Base-by-base conservation (phyloP, 257 asterid species). In the Solanum etuberosum region DNA sequence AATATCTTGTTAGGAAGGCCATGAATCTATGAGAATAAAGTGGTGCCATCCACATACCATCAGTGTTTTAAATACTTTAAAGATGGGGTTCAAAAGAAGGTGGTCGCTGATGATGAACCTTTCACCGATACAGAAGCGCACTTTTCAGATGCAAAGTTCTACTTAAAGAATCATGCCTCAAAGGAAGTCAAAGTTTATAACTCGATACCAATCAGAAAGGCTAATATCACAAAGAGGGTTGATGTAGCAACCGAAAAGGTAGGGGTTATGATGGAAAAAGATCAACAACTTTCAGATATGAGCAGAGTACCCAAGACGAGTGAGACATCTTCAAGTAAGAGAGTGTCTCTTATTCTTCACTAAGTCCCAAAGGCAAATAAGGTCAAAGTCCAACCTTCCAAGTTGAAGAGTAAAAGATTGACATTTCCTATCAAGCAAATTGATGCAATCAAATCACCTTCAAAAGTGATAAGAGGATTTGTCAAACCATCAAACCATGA, bases 221-320 rank as follows among this genome's bases (percentile, higher is more conserved):
- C 0, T 29, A 1, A 68, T 29, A 1, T 1, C 2, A 0, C 3
- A 68, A 15, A 6, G 5, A 29, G 18, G 2, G 23, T 0, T 15
- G 23, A 31, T 31, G 10, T 68, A 29, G 23, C 11, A 6, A 7
- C 3, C 15, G 5, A 34, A 31, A 68, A 68, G 12, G 12, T 9
- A 15, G 1, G 34, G 76, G 3, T 68, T 6, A 15, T 14, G 12
- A 5, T 1, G 9, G 11, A 0, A 15, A 68, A 6, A 16, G 1
- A 6, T 68, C 40, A 29, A 68, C 0, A 6, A 5, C 34, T 25
- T 65, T 65, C 0, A 14, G 6, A 29, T 15, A 29, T 7, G 13
- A 15, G 29, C 13, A 29, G 2, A 14, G 12, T 68, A 68, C 40
- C 11, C 1, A 31, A 31, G 12, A 0, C 0, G 9, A 31, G 1